phyloP scores from a whole-genome alignment of 306 rosid genomes.

The Luffa aegyptiaca region DNA sequence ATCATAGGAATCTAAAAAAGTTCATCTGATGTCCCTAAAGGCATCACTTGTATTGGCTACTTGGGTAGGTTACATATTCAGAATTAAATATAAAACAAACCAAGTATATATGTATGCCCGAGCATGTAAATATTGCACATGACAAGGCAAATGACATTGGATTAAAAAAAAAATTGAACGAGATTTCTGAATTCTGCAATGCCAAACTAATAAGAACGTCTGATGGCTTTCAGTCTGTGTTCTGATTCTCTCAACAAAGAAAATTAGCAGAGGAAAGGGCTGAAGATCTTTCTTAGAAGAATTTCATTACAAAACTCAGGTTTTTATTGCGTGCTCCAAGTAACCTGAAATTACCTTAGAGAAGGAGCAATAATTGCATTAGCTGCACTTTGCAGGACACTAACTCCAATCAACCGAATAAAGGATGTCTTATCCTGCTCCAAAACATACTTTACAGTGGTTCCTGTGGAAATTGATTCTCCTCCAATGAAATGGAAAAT shows the following conservation, averaged over 20 bases:
- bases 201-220: not conserved
- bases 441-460: slow-evolving; percentile 74
- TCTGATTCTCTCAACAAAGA: not conserved
- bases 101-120: not conserved
- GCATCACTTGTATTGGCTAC: not conserved
- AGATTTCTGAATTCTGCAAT: not conserved
- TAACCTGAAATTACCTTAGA: slow-evolving; percentile 41
- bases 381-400: slow-evolving; percentile 78
- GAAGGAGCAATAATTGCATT: slow-evolving; percentile 86
- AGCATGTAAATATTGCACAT: not conserved
- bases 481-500: slow-evolving; percentile 15
- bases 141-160: not conserved
- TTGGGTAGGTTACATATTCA: not conserved
- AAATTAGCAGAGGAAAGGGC: not conserved
- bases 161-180: not conserved
- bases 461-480: slow-evolving; percentile 43
- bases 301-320: not conserved
- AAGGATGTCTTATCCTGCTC: slow-evolving; percentile 84
- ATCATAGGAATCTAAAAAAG: not conserved
- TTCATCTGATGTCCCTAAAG: not conserved
- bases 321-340: not conserved
- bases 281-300: not conserved
- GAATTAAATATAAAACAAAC: not conserved
- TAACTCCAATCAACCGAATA: slow-evolving; percentile 51
- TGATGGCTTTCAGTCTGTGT: not conserved